Base-by-base conservation (phyloP, 345 rosid genomes). In the Salix arbutifolia region DNA sequence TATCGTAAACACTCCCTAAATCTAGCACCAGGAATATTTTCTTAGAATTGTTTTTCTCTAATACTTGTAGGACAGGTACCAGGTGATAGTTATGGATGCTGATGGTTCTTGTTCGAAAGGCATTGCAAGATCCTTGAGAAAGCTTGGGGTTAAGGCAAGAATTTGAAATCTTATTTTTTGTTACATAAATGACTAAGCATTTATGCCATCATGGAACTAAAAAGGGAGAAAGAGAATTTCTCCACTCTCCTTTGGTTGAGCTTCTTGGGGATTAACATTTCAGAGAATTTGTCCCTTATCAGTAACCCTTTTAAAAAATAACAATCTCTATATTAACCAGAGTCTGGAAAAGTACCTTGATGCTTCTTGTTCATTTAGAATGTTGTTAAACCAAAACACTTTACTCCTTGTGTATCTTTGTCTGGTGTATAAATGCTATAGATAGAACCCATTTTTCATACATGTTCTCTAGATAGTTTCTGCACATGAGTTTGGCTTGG, bases 11-110 rank as follows among this genome's bases (percentile, higher is more conserved):
- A 33, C 37, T 5, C 37, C 37, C 6, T 28, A 23, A 64, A 42
- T 70, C 31, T 30, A 65, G 50, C 56, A 14, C 44, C 28, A 46
- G 67, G 78, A 70, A 19, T 80, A 70, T 74, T 81, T 72, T 73
- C 83, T 86, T 83, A 67, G 78, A 82, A 78, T 83, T 70, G 75
- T 73, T 37, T 76, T 81, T 84, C 82, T 80, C 77, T 84, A 73
- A 87, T 72, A 79, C 86, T 87, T 87, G 94, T 91, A 96, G 98
- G 99, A 87, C 94, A 92, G 97, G 85, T 96, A 93, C 65, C 92
- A 85, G 92, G 92, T 96, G 76, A 92, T 96, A 76, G 85, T 96
- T 81, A 85, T 96, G 96, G 99, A 96, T 89, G 92, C 87, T 80
- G 96, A 93, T 83, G 99, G 99, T 75, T 78, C 87, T 82, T 84